Conservation (phyloP, 179 eudicot species). For the Nepenthes alata region DNA sequence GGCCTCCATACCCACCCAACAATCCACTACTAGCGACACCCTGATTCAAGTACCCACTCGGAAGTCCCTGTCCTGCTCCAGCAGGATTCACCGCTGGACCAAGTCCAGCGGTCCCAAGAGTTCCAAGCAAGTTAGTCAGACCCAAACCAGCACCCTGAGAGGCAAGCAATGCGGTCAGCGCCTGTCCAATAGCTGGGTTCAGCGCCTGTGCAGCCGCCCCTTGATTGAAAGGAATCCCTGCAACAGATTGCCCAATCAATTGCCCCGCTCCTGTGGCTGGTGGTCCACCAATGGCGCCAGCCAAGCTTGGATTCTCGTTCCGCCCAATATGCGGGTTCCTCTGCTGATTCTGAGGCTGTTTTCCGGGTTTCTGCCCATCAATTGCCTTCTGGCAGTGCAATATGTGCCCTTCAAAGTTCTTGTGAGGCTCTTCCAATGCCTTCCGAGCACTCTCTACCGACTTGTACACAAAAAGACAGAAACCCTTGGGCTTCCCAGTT, state of each 20-base stretch:
- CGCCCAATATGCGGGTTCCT: conserved; percentile 22
- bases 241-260: conserved; percentile 20
- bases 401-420: conserved; percentile 55
- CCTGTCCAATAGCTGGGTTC: conserved; percentile 33
- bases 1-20: conserved; percentile 33
- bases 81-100: background rate
- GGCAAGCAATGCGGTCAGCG: conserved; percentile 30
- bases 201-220: conserved; percentile 13
- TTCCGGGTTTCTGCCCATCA: conserved; percentile 28
- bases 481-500: conserved; percentile 71
- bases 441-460: conserved; percentile 48
- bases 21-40: conserved; percentile 9
- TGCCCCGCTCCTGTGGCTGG: conserved; percentile 19
- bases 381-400: conserved; percentile 65
- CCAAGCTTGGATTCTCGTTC: conserved; percentile 17
- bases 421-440: conserved; percentile 79
- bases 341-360: conserved; percentile 14
- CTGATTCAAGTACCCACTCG: conserved; percentile 24
- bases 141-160: conserved; percentile 33
- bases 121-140: conserved; percentile 22
- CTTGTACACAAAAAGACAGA: conserved; percentile 64
- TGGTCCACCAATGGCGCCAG: conserved; percentile 15
- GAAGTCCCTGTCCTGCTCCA: conserved; percentile 10
- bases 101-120: conserved; percentile 18
- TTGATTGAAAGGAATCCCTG: conserved; percentile 16